phyloP scores from a whole-genome alignment of 306 rosid genomes.

The Trifolium dubium region DNA sequence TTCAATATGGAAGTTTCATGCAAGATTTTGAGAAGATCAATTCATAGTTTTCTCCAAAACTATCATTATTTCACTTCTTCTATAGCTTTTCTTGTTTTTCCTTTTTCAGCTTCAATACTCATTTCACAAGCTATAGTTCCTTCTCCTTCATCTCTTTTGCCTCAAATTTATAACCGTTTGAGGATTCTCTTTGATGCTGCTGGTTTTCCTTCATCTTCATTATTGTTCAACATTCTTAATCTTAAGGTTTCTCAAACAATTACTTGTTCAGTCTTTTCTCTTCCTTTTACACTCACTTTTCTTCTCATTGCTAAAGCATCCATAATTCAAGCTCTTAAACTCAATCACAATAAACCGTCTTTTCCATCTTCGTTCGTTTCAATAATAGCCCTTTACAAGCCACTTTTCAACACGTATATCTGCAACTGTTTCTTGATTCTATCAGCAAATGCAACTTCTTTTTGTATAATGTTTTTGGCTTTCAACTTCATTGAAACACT shows the following conservation, averaged over 20 bases:
- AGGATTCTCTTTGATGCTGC: constrained; percentile 73
- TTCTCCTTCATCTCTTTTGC: constrained; percentile 57
- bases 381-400: constrained; percentile 53
- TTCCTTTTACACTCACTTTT: constrained; percentile 82
- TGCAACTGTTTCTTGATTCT: constrained; percentile 71
- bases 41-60: constrained; percentile 73
- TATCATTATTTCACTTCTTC: constrained; percentile 74
- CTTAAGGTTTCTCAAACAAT: constrained; percentile 86
- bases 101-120: constrained; percentile 79
- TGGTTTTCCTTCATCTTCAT: constrained; percentile 73
- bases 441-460: constrained; percentile 75
- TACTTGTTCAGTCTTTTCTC: constrained; percentile 61
- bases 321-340: constrained; percentile 58
- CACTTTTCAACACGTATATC: constrained; percentile 62
- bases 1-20: constrained; percentile 66
- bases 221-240: constrained; percentile 63
- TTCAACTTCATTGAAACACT: constrained; percentile 59
- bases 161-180: constrained; percentile 59
- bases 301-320: constrained; percentile 75
- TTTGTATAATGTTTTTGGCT: constrained; percentile 66
- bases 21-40: constrained; percentile 73
- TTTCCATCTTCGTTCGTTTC: constrained; percentile 52
- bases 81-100: constrained; percentile 68
- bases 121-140: constrained; percentile 63
- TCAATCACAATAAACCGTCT: constrained; percentile 48